Evolutionary conservation across 495 filamentous ascomycete genomes (phyloP).

Genomic region (Neurospora pannonica): DNA sequence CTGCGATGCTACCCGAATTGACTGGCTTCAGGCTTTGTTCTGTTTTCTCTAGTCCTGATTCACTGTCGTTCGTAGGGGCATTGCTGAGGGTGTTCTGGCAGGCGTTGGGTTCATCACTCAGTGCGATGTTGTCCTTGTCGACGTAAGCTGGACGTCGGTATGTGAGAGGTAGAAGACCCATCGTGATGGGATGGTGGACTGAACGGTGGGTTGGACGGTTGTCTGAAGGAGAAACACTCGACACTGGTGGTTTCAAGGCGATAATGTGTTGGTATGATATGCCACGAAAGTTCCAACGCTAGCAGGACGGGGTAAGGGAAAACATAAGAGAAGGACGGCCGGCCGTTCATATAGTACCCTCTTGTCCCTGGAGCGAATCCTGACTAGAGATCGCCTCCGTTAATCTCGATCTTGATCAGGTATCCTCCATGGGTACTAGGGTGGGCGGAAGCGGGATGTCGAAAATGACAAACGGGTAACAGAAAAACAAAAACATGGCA

Average conservation of each 20-base stretch:
- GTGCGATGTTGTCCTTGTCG: slow-evolving; percentile 9
- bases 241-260: background rate
- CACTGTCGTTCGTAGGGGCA: slow-evolving; percentile 3
- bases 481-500: background rate
- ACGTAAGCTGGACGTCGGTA: slow-evolving; percentile 33
- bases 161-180: slow-evolving; percentile 25
- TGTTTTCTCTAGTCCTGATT: slow-evolving; percentile 4
- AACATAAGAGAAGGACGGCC: background rate
- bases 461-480: background rate
- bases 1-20: slow-evolving; percentile 11
- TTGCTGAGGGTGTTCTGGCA: slow-evolving; percentile 16
- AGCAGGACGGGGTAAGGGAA: background rate
- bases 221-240: background rate
- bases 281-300: background rate
- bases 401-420: background rate
- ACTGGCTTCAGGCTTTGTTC: slow-evolving; percentile 15
- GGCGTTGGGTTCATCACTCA: slow-evolving; percentile 4
- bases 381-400: background rate
- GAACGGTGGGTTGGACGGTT: background rate
- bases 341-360: background rate
- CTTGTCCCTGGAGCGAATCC: background rate
- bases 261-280: background rate
- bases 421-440: background rate
- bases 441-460: background rate
- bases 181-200: slow-evolving; percentile 2